Evolutionary conservation across 2,329 filamentous ascomycete species (phyloP).

Genomic region (Amauroascus niger): DNA sequence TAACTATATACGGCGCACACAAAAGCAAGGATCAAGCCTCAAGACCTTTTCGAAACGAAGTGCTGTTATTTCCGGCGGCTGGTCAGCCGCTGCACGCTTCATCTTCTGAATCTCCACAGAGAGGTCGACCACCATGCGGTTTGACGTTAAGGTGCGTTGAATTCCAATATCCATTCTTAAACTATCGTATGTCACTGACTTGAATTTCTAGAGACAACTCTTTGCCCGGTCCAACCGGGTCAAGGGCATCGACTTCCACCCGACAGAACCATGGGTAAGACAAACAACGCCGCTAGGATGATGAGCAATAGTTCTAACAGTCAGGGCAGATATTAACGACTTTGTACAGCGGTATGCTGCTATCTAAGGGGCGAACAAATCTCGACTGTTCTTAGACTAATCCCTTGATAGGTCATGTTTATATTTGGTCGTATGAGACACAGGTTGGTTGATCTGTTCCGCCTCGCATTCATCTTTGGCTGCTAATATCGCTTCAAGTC

Average conservation of each 20-base stretch:
- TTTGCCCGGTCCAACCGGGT: slow-evolving; percentile 90
- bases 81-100: slow-evolving; percentile 11
- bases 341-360: slow-evolving; percentile 72
- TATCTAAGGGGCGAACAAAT: slow-evolving; percentile 4
- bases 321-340: slow-evolving; percentile 63
- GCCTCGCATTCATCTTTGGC: neutral
- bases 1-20: neutral
- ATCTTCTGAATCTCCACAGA: slow-evolving; percentile 16
- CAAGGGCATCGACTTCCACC: slow-evolving; percentile 95
- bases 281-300: neutral
- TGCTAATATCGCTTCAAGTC: slow-evolving; percentile 40
- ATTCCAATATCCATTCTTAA: neutral
- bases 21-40: neutral
- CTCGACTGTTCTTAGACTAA: slow-evolving; percentile 20
- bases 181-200: slow-evolving; percentile 30
- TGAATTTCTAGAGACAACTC: slow-evolving; percentile 57
- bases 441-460: slow-evolving; percentile 44
- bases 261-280: slow-evolving; percentile 84
- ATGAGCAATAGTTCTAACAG: slow-evolving; percentile 20
- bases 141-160: slow-evolving; percentile 49
- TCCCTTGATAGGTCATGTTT: slow-evolving; percentile 67
- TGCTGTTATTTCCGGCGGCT: slow-evolving; percentile 6
- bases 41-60: neutral
- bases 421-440: slow-evolving; percentile 98
- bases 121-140: slow-evolving; percentile 42